phyloP scores from a whole-genome alignment of 495 filamentous ascomycete species.

The Astrocystis sublimbata region DNA sequence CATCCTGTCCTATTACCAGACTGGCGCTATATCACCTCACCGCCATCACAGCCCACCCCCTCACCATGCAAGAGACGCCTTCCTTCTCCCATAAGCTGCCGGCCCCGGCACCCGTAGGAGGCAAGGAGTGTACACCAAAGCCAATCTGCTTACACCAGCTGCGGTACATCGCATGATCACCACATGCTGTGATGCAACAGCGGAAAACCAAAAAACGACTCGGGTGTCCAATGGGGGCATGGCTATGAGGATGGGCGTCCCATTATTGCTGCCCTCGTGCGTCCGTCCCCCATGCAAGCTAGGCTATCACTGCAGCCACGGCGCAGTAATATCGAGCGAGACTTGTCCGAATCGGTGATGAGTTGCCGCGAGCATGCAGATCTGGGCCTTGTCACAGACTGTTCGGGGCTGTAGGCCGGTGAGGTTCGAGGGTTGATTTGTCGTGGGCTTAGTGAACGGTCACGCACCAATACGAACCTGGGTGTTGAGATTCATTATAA shows the following conservation, averaged over 20 bases:
- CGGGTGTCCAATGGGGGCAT: neutral
- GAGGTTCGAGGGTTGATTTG: neutral
- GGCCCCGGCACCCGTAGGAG: neutral
- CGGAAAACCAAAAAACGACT: neutral
- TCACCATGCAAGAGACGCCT: neutral
- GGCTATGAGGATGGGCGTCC: neutral
- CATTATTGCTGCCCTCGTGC: neutral
- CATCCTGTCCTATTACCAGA: neutral
- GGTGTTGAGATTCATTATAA: no score
- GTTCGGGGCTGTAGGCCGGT: neutral
- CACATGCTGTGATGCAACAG: neutral
- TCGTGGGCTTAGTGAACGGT: neutral
- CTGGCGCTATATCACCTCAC: neutral
- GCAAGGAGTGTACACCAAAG: neutral
- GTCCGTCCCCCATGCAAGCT: neutral
- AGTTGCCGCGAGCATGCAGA: neutral
- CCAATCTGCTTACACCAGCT: neutral
- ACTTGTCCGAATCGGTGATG: neutral
- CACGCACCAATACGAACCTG: no score
- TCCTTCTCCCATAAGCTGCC: neutral
- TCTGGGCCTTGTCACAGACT: neutral
- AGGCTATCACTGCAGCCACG: neutral
- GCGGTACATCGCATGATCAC: neutral
- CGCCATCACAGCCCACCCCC: neutral
- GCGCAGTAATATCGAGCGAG: neutral